Base-by-base conservation (phyloP, 208 protist species). In the Ichthyophonus hoferi region DNA sequence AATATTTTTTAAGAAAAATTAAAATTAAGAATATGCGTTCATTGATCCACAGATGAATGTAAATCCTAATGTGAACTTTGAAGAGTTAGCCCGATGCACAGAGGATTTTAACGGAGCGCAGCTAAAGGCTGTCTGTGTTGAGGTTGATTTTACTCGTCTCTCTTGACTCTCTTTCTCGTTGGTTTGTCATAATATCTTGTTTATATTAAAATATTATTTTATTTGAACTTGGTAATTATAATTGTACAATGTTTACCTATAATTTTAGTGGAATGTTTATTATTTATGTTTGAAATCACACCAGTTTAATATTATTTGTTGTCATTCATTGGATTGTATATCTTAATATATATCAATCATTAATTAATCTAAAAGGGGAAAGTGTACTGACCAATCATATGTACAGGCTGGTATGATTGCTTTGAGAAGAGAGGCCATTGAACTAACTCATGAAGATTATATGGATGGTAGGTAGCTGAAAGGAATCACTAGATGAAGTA, bases 101-200 rank as follows among this genome's bases (percentile, higher is more conserved):
- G 98, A 99, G 40, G 99, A 99, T 94, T 99, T 99, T 95, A 99
- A 99, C 94, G 99, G 99, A 43, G 99, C 99, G 35, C 97, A 99
- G 95, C 95, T 99, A 33, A 99, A 99, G 95, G 99, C 99, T 24
- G 98, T 99, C 43, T 99, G 98, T 94, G 98, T 99, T 38, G 99
- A 99, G 94, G 96, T 86, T 0, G 24, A 31, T 67, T 1, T 37
- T 31, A 35, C 24, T 43, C 31, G 33, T 37, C 79, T 14, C 79
- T 43, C 17, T n/a, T 31, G 24, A 0, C 50, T n/a, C 31, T 76
- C 0, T 0, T 14, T 76, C 50, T 31, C 24, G 50, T 76, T 14
- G 50, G 24, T 76, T n/a, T 14, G 14, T 14, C 50, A 76, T 31
- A 76, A 14, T 76, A 76, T 14, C 50, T 31, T 76, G 50, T 76